Conservation (phyloP, 1,284 basidiomycete genomes). For the Fomitopsis schrenkii region DNA sequence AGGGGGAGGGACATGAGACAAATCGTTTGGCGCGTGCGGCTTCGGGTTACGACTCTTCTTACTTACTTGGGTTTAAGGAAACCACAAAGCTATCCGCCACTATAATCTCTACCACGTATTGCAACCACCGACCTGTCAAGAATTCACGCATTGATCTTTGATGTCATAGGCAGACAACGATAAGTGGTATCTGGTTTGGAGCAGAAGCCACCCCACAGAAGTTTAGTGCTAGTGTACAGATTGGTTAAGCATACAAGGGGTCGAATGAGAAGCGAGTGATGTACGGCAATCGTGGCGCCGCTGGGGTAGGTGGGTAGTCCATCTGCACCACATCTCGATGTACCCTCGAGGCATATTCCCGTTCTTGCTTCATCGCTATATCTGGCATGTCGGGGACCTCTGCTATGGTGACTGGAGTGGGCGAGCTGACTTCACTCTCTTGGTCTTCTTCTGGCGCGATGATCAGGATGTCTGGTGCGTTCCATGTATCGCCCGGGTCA, state of each 20-base stretch:
- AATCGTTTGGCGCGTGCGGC: background rate
- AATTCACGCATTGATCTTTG: background rate
- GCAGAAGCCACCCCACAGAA: background rate
- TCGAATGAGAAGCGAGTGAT: constrained; percentile 4
- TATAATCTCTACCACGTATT: background rate
- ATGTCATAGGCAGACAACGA: background rate
- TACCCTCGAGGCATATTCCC: background rate
- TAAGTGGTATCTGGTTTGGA: background rate
- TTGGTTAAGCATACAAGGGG: constrained; percentile 1
- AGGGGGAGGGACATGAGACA: constrained; percentile 12
- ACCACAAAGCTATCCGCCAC: background rate
- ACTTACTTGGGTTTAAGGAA: background rate
- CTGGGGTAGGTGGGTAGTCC: background rate
- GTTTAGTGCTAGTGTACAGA: background rate
- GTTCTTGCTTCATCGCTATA: background rate
- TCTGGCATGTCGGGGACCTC: background rate
- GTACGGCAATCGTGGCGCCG: constrained; percentile 2
- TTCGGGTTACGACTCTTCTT: background rate
- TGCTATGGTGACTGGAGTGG: background rate
- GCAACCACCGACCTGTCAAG: no score
- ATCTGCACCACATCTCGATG: background rate
- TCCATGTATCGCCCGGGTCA: no score
- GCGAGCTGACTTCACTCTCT: background rate
- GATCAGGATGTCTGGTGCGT: background rate
- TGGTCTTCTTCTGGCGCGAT: background rate